Evolutionary conservation across 2,329 filamentous ascomycete genomes (phyloP), one percentile per base, ranked within the genome.

Genomic region (Aspergillus ochraceoroseus): DNA sequence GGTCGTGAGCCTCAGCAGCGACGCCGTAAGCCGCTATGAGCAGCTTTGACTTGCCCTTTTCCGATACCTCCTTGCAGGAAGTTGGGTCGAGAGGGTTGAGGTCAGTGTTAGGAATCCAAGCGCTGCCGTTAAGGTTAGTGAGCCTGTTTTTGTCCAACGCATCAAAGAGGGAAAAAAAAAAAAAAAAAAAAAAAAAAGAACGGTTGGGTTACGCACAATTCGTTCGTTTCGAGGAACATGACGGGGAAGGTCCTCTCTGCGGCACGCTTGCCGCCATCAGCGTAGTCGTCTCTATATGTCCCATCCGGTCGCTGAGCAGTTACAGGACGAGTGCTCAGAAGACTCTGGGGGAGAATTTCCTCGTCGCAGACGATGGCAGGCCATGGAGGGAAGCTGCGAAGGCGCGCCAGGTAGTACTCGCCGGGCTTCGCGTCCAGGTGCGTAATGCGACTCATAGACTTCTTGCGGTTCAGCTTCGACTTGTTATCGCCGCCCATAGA

Each of bases 301-400:
- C 90, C 90, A 65, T 96, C 90, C 14, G 78, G 70, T 43, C 85
- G 80, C 54, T 79, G 81, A 14, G 90, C 88, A 30, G 87, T 88
- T 38, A 94, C 86, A 6, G 90, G 92, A 46, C 92, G 83, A 31
- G 77, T 78, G 56, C 76, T 84, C 39, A 94, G 68, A 15, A 98
- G 76, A 9, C 76, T 80, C 43, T 81, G 74, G 2, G 92, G 90
- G 13, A 98, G 80, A 83, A 98, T 96, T 47, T 83, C 82, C 65
- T 98, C 90, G 61, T 95, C 88, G 63, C 87, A 92, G 55, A 98
- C 80, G 60, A 98, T 85, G 39, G 87, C 83, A 11, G 92, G 92
- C 92, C 92, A 98, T 26, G 87, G 83, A 20, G 92, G 87, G 66
- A 87, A 94, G 45, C 90, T 92, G 74, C 94, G 95, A 66, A 98